Conservation (phyloP, 345 rosid genomes). For the Luvunga scandens region DNA sequence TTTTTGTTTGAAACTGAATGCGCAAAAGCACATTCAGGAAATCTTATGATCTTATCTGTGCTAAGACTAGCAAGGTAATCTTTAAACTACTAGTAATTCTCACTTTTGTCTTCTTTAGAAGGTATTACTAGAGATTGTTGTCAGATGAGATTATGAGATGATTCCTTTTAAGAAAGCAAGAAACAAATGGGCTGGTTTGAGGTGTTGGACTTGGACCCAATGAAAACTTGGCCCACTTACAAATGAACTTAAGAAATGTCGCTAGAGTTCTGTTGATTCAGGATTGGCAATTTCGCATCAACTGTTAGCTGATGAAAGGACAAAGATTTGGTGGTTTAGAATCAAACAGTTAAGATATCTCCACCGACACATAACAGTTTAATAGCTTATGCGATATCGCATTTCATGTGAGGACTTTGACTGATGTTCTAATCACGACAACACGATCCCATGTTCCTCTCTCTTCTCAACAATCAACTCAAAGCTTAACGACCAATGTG, state of each 20-base stretch:
- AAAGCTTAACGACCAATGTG: not conserved
- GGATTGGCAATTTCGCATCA: not conserved
- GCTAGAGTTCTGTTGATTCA: not conserved
- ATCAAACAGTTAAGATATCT: not conserved
- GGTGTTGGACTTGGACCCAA: no score
- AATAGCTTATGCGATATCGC: not conserved
- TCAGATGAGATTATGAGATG: no score
- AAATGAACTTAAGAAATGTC: no score
- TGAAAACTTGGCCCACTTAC: no score
- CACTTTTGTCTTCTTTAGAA: not conserved
- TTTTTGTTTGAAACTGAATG: not conserved
- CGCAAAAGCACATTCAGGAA: not conserved
- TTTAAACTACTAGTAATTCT: not conserved
- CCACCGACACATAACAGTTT: not conserved
- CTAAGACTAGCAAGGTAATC: not conserved
- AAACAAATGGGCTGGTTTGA: not conserved
- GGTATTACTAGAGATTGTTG: not conserved
- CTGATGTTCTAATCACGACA: slow-evolving; percentile 20
- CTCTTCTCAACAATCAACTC: not conserved
- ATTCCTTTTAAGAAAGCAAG: not conserved
- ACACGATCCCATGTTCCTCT: slow-evolving; percentile 29
- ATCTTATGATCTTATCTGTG: not conserved
- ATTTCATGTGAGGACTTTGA: slow-evolving; percentile 31
- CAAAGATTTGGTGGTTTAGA: not conserved
- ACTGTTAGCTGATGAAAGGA: not conserved